A percentile compares a stretch with the other conserved stretches of the same genome.
Evolutionary conservation across 2,329 filamentous ascomycete species (phyloP).

Genomic region (Pseudopyrenochaeta lycopersici): DNA sequence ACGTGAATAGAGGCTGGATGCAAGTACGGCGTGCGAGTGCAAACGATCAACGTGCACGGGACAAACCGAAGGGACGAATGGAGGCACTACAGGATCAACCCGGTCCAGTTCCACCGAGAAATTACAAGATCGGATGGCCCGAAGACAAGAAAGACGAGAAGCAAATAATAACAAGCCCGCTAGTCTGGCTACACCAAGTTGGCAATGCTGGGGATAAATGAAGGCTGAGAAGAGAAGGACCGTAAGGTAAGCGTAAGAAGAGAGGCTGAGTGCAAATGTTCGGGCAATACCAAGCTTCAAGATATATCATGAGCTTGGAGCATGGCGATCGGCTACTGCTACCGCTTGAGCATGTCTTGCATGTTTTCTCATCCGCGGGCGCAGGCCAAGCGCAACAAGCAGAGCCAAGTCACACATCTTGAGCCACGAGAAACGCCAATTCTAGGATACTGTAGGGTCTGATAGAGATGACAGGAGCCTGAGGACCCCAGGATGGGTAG

Average conservation of each 20-base stretch:
- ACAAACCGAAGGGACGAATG: conserved; percentile 7
- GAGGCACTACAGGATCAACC: conserved; percentile 21
- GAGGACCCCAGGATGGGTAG: conserved; percentile 7
- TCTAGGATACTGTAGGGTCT: conserved; percentile 16
- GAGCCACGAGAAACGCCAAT: conserved; percentile 16
- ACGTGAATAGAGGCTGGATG: not conserved
- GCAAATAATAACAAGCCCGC: conserved; percentile 12
- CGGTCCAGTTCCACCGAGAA: conserved; percentile 13
- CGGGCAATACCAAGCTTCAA: conserved; percentile 16
- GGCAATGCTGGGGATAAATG: conserved; percentile 9
- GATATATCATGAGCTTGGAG: conserved; percentile 15
- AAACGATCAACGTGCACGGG: conserved; percentile 22
- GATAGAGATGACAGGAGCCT: conserved; percentile 13
- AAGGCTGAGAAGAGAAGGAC: conserved; percentile 22
- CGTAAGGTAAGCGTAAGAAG: conserved; percentile 7
- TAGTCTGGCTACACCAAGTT: conserved; percentile 5
- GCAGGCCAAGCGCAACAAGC: conserved; percentile 28
- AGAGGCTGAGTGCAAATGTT: conserved; percentile 12
- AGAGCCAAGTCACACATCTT: conserved; percentile 39
- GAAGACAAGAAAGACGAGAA: conserved; percentile 11
- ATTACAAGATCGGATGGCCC: conserved; percentile 9
- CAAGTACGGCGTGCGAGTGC: conserved; percentile 2
- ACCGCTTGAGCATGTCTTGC: not conserved
- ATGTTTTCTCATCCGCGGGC: conserved; percentile 11
- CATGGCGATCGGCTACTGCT: conserved; percentile 1